Evolutionary conservation across 179 eudicot species (phyloP).

Genomic region (Sideroxylon spinosum): DNA sequence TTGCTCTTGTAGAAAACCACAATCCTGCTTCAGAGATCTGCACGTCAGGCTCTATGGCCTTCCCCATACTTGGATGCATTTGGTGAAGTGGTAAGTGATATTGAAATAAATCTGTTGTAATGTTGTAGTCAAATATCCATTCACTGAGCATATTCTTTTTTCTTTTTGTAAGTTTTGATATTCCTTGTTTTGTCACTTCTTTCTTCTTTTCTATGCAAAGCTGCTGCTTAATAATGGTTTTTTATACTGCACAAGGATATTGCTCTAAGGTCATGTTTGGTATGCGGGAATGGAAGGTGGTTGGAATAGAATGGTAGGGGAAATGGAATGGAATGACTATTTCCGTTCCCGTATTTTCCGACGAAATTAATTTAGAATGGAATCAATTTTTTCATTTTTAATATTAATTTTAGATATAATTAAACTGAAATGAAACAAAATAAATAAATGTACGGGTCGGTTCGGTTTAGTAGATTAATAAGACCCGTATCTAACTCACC

Average conservation of each 20-base stretch:
- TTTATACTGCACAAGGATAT: not conserved
- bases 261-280: not conserved
- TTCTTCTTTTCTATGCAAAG: not conserved
- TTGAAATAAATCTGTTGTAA: not conserved
- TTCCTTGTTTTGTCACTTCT: not conserved
- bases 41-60: conserved; percentile 90
- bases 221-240: not conserved
- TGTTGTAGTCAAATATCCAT: not conserved
- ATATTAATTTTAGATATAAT: no score
- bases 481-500: no score
- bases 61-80: conserved; percentile 93
- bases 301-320: no score
- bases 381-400: no score
- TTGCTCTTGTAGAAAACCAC: conserved; percentile 57
- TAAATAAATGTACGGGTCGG: no score
- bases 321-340: no score
- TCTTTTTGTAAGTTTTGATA: not conserved
- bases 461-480: no score
- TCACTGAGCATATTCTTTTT: not conserved
- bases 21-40: conserved; percentile 80
- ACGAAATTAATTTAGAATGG: no score
- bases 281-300: no score
- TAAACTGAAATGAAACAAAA: no score
- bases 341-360: no score
- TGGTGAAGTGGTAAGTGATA: conserved; percentile 84